Evolutionary conservation across 768 basidiomycete genomes (phyloP).

Genomic region (Dioszegia hungarica): DNA sequence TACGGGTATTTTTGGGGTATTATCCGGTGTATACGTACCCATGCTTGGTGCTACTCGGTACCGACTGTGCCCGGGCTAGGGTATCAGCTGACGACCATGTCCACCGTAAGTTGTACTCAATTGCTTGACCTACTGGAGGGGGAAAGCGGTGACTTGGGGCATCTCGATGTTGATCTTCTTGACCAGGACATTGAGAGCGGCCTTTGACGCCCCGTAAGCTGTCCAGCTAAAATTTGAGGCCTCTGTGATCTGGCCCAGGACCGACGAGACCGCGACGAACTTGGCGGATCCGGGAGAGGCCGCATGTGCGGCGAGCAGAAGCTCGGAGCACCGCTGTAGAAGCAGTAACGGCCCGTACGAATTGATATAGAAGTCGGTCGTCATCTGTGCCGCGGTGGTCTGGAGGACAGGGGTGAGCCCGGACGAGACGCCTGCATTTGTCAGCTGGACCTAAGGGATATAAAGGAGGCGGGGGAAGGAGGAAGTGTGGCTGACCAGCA

Average conservation of each 20-base stretch:
- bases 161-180: neutral
- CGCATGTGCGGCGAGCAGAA: constrained; percentile 13
- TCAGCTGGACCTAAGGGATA: neutral
- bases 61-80: too few relatives aligned
- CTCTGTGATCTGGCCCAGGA: neutral
- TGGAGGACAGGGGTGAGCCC: neutral
- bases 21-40: too few relatives aligned
- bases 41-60: too few relatives aligned
- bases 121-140: too few relatives aligned
- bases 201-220: neutral
- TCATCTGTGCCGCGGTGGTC: neutral
- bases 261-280: neutral
- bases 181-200: neutral
- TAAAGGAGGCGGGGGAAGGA: neutral
- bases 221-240: neutral
- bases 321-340: constrained; percentile 14
- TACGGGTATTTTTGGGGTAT: too few relatives aligned
- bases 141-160: neutral
- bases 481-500: constrained; percentile 25
- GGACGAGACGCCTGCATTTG: neutral
- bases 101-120: too few relatives aligned
- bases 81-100: too few relatives aligned
- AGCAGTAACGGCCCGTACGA: constrained; percentile 24
- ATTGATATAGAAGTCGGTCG: constrained; percentile 12
- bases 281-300: neutral